Percentiles rank a stretch among this genome's conserved stretches.
phyloP scores from a whole-genome alignment of 2,329 filamentous ascomycete genomes.

The Xylariaceae sp. region DNA sequence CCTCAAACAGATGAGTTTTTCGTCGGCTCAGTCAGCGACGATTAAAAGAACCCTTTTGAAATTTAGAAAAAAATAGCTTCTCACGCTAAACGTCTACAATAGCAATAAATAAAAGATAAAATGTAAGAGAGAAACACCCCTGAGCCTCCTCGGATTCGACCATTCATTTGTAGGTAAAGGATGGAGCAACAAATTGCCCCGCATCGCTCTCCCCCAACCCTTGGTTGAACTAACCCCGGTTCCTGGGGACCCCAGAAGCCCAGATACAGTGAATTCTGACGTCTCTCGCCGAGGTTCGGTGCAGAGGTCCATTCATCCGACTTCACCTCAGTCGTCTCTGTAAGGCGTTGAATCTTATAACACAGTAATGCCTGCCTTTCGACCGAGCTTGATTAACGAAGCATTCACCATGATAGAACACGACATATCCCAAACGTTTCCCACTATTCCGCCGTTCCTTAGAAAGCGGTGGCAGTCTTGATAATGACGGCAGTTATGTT shows the following conservation, averaged over 20 bases:
- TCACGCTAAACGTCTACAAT: too few relatives aligned
- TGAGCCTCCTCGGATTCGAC: too few relatives aligned
- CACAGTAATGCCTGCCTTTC: slow-evolving; percentile 3
- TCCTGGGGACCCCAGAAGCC: slow-evolving; percentile 14
- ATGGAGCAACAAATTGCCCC: too few relatives aligned
- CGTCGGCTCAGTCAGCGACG: too few relatives aligned
- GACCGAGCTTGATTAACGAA: slow-evolving; percentile 15
- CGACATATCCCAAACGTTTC: neutral
- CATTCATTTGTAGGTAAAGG: too few relatives aligned
- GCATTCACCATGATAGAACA: neutral
- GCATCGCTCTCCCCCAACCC: too few relatives aligned
- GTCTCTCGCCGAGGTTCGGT: slow-evolving; percentile 16
- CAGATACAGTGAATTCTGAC: neutral
- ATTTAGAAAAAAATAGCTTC: too few relatives aligned
- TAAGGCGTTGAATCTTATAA: neutral
- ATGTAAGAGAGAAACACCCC: too few relatives aligned
- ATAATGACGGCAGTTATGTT: neutral
- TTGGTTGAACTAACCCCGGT: too few relatives aligned
- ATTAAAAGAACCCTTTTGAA: too few relatives aligned
- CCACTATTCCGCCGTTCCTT: neutral
- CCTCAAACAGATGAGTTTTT: too few relatives aligned
- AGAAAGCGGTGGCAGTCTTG: neutral
- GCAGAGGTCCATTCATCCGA: slow-evolving; percentile 16
- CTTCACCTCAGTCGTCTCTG: slow-evolving; percentile 1
- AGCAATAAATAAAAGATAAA: too few relatives aligned